Conservation (phyloP, 2,329 filamentous ascomycete species). For the Plectosphaerella plurivora region DNA sequence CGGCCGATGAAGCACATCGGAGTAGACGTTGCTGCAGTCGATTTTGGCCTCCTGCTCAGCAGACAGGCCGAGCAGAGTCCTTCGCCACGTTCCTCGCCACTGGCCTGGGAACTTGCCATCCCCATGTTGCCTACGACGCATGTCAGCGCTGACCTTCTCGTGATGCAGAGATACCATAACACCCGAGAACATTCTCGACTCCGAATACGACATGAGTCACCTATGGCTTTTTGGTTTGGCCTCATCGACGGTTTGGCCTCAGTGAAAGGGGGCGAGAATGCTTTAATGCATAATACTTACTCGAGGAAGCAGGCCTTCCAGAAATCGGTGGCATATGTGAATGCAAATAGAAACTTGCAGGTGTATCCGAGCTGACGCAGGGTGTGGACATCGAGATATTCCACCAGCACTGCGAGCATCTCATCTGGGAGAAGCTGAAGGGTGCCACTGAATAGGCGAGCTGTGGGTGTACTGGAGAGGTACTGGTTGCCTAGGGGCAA, state of each 20-base stretch:
- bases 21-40: slow-evolving; percentile 76
- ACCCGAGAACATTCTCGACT: too few relatives aligned
- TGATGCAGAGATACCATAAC: too few relatives aligned
- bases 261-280: not conserved
- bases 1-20: slow-evolving; percentile 83
- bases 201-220: not conserved
- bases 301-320: slow-evolving; percentile 83
- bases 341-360: slow-evolving; percentile 84
- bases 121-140: slow-evolving; percentile 5
- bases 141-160: not conserved
- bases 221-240: not conserved
- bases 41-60: slow-evolving; percentile 49
- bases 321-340: slow-evolving; percentile 76
- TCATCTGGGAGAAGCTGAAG: slow-evolving; percentile 76
- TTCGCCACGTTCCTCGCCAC: slow-evolving; percentile 84
- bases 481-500: slow-evolving; percentile 84
- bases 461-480: slow-evolving; percentile 60
- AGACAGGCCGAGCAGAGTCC: slow-evolving; percentile 63
- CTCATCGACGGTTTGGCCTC: not conserved
- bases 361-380: slow-evolving; percentile 67
- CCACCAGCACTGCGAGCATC: slow-evolving; percentile 68
- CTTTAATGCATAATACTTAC: slow-evolving; percentile 53
- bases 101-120: slow-evolving; percentile 25
- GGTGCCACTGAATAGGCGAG: slow-evolving; percentile 60
- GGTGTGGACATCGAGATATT: slow-evolving; percentile 61